Conservation (phyloP, 805 yeast genomes). For the Hyphopichia homilentoma region DNA sequence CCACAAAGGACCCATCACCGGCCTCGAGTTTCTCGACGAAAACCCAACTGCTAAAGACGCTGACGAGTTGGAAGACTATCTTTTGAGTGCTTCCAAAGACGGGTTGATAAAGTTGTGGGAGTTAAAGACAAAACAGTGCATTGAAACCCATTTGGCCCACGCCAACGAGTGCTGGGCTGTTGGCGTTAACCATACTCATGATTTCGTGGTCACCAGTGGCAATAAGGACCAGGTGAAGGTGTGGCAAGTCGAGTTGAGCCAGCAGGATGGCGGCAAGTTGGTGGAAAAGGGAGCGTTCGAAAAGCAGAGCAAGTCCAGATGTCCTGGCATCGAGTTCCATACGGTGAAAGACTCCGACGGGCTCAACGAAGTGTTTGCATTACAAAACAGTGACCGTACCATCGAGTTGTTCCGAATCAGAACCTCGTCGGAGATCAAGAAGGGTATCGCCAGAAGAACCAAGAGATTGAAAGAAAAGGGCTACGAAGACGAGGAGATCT, state of each 20-base stretch:
- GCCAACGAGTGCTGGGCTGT: constrained; percentile 91
- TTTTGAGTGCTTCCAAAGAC: constrained; percentile 79
- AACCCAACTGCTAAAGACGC: constrained; percentile 19
- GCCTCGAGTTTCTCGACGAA: constrained; percentile 48
- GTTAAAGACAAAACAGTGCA: constrained; percentile 78
- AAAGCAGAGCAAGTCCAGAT: constrained; percentile 73
- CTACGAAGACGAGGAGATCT: constrained; percentile 51
- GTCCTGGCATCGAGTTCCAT: constrained; percentile 54
- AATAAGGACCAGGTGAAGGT: constrained; percentile 77
- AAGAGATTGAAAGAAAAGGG: constrained; percentile 77
- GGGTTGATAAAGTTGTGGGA: constrained; percentile 95
- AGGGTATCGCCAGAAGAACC: constrained; percentile 72
- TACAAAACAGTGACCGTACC: constrained; percentile 79
- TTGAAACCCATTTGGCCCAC: constrained; percentile 93
- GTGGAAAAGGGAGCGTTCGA: constrained; percentile 61
- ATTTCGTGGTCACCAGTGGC: constrained; percentile 65
- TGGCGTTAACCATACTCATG: constrained; percentile 42
- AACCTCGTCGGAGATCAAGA: constrained; percentile 68
- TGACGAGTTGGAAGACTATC: constrained; percentile 66
- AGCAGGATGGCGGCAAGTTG: constrained; percentile 47
- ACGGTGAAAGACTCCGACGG: constrained; percentile 20
- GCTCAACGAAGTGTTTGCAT: constrained; percentile 50
- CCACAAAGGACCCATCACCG: constrained; percentile 86
- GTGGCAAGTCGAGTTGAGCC: constrained; percentile 66
- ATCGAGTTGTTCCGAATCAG: constrained; percentile 79